Evolutionary conservation across 108 stramenopile species (phyloP).

Genomic region (Nitzschia palea): DNA sequence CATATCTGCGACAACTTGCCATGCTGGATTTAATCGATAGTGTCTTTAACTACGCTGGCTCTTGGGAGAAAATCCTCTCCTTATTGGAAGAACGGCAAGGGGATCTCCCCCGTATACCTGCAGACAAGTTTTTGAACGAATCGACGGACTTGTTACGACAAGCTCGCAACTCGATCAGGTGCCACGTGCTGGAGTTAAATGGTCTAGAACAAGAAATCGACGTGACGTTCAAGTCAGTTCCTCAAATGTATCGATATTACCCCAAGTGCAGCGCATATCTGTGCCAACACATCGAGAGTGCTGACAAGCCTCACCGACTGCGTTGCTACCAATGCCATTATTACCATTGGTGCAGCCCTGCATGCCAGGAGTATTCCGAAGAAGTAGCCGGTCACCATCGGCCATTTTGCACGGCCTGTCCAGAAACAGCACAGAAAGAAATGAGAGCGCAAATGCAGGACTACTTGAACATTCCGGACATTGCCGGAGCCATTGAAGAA

Average conservation of each 20-base stretch:
- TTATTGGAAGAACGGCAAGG: constrained; percentile 22
- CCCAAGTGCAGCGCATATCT: constrained; percentile 39
- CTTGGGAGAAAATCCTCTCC: constrained; percentile 33
- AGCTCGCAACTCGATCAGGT: constrained; percentile 45
- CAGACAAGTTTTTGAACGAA: constrained; percentile 27
- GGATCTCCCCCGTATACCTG: constrained; percentile 19
- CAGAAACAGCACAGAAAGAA: constrained; percentile 23
- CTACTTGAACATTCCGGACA: constrained; percentile 20
- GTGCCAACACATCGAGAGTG: constrained; percentile 35
- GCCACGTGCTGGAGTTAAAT: constrained; percentile 25
- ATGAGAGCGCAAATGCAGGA: constrained; percentile 32
- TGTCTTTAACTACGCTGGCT: constrained; percentile 40
- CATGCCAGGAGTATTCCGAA: constrained; percentile 39
- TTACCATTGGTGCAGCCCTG: constrained; percentile 46
- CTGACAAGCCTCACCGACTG: constrained; percentile 35
- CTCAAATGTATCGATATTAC: constrained; percentile 41
- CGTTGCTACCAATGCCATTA: constrained; percentile 46
- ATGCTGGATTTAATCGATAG: constrained; percentile 44
- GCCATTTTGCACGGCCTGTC: constrained; percentile 31
- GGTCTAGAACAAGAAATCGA: constrained; percentile 12
- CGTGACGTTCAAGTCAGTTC: background rate
- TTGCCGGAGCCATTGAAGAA: background rate
- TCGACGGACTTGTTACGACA: constrained; percentile 17
- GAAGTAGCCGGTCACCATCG: constrained; percentile 21
- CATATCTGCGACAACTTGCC: constrained; percentile 31